Base-by-base conservation (phyloP, 2,329 filamentous ascomycete species). In the Penicillium sp. region DNA sequence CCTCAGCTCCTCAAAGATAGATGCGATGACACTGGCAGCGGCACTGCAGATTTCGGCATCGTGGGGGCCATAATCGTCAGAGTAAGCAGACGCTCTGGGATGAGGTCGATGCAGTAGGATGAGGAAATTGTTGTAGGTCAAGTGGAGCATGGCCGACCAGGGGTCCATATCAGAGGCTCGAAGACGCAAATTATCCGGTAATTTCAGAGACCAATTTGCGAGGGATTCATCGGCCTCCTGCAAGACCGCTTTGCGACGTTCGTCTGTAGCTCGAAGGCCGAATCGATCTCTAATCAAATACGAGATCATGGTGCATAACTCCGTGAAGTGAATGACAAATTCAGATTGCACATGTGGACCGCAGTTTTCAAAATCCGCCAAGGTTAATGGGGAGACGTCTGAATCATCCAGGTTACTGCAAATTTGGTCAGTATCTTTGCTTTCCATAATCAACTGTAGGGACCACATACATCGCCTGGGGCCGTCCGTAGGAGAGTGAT, bases 231-330 rank as follows among this genome's bases (percentile, higher is more conserved):
- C 70, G 6, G 69, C 70, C 51, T 71, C 66, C 41, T 65, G 63
- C 24, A 73, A 62, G 33, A 66, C 68, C 8, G 66, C 68, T 54
- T 71, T 73, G 39, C 69, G 67, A 37, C 68, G 64, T 55, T 65
- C 67, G 52, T 59, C 68, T 28, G 59, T 69, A 39, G 70, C 66
- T 28, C 66, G 63, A 18, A 72, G 54, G 6, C 70, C 70, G 47
- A 73, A 73, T 27, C 69, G 61, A 49, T 71, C 69, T 13, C 69
- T 66, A 45, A 72, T 63, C 25, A 72, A 66, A 48, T 69, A 71
- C 4, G 68, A 76, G 37, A 78, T 73, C 57, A 79, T 74, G 18
- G 74, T 68, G 50, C 76, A 79, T 0, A 79, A 66, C 34, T 71
- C 71, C 3, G 74, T 72, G 42, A 76, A 75, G 29, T 77, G 69